Evolutionary conservation across 1,139 yeast species (phyloP).

Genomic region (Sugiyamaella pinicola): DNA sequence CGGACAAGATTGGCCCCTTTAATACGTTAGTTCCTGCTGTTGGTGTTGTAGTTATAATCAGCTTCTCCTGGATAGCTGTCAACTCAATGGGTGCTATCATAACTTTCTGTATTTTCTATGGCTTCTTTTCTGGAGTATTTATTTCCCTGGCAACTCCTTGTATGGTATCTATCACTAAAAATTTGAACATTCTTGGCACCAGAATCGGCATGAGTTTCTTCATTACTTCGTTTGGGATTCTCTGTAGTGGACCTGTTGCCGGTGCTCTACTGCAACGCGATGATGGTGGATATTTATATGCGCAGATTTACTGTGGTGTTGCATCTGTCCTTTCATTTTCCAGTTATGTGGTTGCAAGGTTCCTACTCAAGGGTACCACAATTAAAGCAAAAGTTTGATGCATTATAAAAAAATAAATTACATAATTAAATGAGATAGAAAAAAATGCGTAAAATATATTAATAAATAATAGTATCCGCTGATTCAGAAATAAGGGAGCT

Average conservation of each 20-base stretch:
- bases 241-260: constrained; percentile 55
- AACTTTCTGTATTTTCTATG: constrained; percentile 48
- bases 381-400: constrained; percentile 7
- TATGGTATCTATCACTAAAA: constrained; percentile 54
- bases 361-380: constrained; percentile 4
- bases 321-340: constrained; percentile 19
- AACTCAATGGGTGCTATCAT: constrained; percentile 49
- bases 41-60: constrained; percentile 27
- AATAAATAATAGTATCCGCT: too few relatives aligned
- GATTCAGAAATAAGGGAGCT: too few relatives aligned
- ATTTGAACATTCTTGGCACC: constrained; percentile 40
- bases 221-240: constrained; percentile 54
- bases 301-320: constrained; percentile 28
- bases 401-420: neutral
- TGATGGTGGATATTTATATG: constrained; percentile 26
- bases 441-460: too few relatives aligned
- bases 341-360: neutral
- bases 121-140: constrained; percentile 51
- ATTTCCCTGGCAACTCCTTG: constrained; percentile 48
- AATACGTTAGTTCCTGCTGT: constrained; percentile 45
- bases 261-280: constrained; percentile 47
- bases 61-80: constrained; percentile 46
- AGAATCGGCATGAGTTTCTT: constrained; percentile 64
- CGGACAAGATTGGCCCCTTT: constrained; percentile 51
- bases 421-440: neutral